Base-by-base conservation (phyloP, 1,284 basidiomycete genomes). In the Peniophora sp. region DNA sequence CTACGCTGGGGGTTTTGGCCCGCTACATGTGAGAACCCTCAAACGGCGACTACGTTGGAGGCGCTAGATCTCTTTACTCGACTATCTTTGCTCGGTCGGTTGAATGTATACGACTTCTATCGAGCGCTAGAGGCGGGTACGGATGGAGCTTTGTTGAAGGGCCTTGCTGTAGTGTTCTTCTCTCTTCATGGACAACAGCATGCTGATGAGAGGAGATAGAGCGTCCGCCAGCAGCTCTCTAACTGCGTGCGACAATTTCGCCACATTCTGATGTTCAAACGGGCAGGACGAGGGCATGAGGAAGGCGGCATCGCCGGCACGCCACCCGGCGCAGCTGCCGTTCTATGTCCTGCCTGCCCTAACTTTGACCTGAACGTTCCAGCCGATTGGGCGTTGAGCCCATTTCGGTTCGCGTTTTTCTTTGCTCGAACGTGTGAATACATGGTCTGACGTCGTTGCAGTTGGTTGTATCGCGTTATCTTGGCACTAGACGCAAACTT, bases 401-500 rank as follows among this genome's bases (percentile, higher is more conserved):
- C 15, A 8, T 41, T 17, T 15, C 18, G 15, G 18, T 20, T 41
- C n/a, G 37, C 15, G 8, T 41, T n/a, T 41, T n/a, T 8, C 5
- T 5, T 41, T n/a, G n/a, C n/a, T n/a, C n/a, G n/a, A 41, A 8
- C 17, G 20, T 6, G 12, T 17, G n/a, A n/a, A 12, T 14, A 12
- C 46, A 6, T n/a, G 46, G 34, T 2, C 12, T 3, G 3, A 35
- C 3, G n/a, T 47, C 5, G 11, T 6, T 5, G 22, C 49, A 65
- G 62, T 15, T 64, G 42, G 32, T 41, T 66, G 1, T 64, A 61
- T 46, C 48, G 18, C 2, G 45, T 63, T 1, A 56, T 59, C 12
- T 3, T 67, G 0, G 55, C 54, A 0, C 53, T 64, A 0, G 66
- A 68, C 44, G 61, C 61, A 0, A 64, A 61, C 49, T 68, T 68